Base-by-base conservation (phyloP, 1,284 basidiomycete genomes). In the Ceratobasidium sp. region DNA sequence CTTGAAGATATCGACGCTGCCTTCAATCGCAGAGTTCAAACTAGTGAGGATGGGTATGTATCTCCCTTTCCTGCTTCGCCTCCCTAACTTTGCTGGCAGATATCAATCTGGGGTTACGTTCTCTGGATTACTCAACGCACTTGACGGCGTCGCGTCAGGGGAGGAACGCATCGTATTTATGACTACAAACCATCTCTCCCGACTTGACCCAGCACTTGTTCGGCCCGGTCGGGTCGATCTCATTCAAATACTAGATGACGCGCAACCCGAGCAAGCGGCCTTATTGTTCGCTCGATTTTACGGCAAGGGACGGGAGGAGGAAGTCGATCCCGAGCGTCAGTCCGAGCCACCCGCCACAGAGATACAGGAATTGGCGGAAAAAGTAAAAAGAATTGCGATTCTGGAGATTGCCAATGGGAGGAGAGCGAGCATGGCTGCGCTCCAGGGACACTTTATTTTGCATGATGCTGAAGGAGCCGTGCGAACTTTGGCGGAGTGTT, bases 1-100 rank as follows among this genome's bases (percentile, higher is more conserved):
- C 92, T 99, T 47, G 97, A 99, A 78, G 97, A 99, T 74, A 88
- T 99, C 7, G 97, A 99, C 77, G 95, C 96, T n/a, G 97, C 96
- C 0, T 99, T 99, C 79, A 92, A 93, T 74, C 91, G 92, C 73
- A 89, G 95, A 27, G 89, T 93, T 3, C 93, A 93, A 78, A 93
- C 90, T 1, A 87, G 86, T 69, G 94, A 93, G 75, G 94, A 97
- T 75, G 95, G 94, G 91, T 94, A 54, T 57, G 79, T 75, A 56
- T 50, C 34, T 47, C 15, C 0, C 17, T 17, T 20, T n/a, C 31
- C 29, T 35, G 10, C 25, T 22, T 54, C 10, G n/a, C 3, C 40
- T 42, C 12, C 29, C 64, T 20, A 52, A 22, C 22, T 25, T 45
- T 22, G 25, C 15, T 29, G 25, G 22, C 74, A 94, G 93, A 29